These are phyloP conservation scores for Calonectria henricotiae DNA, from an alignment of 2,329 filamentous ascomycete genomes.

Conservation along the genomic window DNA sequence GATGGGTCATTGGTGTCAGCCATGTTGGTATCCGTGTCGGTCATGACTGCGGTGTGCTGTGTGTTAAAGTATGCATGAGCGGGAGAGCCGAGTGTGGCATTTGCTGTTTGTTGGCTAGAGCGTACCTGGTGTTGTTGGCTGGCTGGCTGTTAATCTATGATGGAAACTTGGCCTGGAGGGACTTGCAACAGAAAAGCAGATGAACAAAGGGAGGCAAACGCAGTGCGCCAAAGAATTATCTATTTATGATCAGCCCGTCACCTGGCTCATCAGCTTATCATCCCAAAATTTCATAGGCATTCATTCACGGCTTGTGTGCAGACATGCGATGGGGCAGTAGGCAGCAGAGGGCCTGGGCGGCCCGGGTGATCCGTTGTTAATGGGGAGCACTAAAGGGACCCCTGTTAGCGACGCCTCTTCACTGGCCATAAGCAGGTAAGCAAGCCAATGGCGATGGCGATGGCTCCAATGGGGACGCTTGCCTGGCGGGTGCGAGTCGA, in stretches of 20 bases:
- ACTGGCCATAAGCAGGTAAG: not conserved
- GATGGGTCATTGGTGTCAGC: slow-evolving; percentile 37
- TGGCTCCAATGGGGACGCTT: not conserved
- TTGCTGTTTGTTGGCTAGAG: not conserved
- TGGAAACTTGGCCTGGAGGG: not conserved
- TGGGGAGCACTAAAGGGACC: slow-evolving; percentile 5
- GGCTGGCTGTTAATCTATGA: not conserved
- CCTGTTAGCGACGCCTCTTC: slow-evolving; percentile 20
- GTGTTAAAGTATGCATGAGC: not conserved
- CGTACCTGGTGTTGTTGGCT: slow-evolving; percentile 4
- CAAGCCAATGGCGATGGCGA: not conserved
- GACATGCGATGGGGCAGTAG: slow-evolving; percentile 15
- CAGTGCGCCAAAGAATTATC: not conserved
- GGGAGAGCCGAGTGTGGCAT: not conserved
- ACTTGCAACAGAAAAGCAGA: not conserved
- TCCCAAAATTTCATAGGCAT: not conserved
- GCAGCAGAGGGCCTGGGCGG: slow-evolving; percentile 16
- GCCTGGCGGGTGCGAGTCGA: not conserved
- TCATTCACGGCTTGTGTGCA: slow-evolving; percentile 19
- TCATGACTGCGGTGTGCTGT: not conserved
- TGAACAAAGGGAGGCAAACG: not conserved
- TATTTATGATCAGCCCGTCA: slow-evolving; percentile 22
- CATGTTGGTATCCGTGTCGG: slow-evolving; percentile 35
- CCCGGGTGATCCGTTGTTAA: not conserved
- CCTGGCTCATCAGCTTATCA: slow-evolving; percentile 7